Conservation (phyloP, 2,329 filamentous ascomycete species). For the Monilinia laxa region DNA sequence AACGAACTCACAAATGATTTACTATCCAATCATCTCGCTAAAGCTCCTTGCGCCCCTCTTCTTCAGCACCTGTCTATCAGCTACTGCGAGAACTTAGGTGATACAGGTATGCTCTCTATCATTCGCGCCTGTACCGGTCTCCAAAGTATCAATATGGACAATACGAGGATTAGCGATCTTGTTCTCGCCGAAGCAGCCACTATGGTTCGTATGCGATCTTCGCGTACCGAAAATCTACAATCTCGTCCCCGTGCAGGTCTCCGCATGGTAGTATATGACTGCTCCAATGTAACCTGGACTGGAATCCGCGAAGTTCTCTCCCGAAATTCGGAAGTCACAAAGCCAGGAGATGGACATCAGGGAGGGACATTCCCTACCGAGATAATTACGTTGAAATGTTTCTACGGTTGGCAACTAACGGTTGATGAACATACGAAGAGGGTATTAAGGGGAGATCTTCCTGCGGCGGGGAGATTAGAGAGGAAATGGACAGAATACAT, state of each 20-base stretch:
- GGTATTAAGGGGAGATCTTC: conserved; percentile 73
- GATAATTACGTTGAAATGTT: conserved; percentile 85
- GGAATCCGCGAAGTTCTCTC: conserved; percentile 84
- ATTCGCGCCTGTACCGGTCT: conserved; percentile 72
- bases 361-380: conserved; percentile 62
- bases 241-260: conserved; percentile 52
- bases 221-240: conserved; percentile 35
- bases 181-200: conserved; percentile 80
- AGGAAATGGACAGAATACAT: conserved; percentile 92
- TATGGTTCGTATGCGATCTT: conserved; percentile 68
- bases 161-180: conserved; percentile 85
- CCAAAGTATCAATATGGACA: conserved; percentile 80
- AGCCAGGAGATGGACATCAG: conserved; percentile 41
- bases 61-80: conserved; percentile 84
- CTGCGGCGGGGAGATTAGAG: conserved; percentile 75
- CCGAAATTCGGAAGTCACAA: conserved; percentile 73
- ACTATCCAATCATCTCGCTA: conserved; percentile 70
- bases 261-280: conserved; percentile 84
- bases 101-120: conserved; percentile 78
- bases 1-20: conserved; percentile 72
- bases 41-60: conserved; percentile 67
- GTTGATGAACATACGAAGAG: conserved; percentile 91
- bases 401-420: conserved; percentile 92
- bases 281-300: conserved; percentile 87
- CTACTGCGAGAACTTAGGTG: conserved; percentile 84